Evolutionary conservation across 345 rosid species (phyloP).

Genomic region (Dimocarpus longan): DNA sequence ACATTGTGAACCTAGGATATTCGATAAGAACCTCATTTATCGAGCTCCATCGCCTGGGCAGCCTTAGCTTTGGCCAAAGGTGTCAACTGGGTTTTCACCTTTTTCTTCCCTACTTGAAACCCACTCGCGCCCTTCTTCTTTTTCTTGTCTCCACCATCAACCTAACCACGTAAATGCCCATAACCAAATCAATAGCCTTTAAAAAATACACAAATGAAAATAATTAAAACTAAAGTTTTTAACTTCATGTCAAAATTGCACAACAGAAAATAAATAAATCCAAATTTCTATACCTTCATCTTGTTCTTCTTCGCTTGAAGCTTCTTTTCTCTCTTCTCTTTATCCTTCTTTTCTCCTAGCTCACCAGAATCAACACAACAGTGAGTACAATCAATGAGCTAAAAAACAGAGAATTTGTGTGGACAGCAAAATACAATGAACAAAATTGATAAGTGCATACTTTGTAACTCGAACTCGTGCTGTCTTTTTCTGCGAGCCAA

Average conservation of each 20-base stretch:
- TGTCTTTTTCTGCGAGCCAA: slow-evolving; percentile 78
- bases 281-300: slow-evolving; percentile 66
- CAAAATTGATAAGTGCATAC: slow-evolving; percentile 31
- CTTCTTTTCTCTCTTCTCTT: slow-evolving; percentile 65
- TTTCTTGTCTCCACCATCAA: slow-evolving; percentile 72
- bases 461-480: slow-evolving; percentile 81
- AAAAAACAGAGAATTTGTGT: not conserved
- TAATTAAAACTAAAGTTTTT: not conserved
- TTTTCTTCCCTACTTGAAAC: slow-evolving; percentile 86
- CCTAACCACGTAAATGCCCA: slow-evolving; percentile 36
- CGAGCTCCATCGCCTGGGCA: slow-evolving; percentile 95
- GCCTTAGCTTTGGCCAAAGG: slow-evolving; percentile 84
- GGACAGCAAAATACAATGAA: not conserved
- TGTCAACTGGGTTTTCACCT: slow-evolving; percentile 78
- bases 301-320: slow-evolving; percentile 83
- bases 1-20: not conserved
- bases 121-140: slow-evolving; percentile 65
- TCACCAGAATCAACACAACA: slow-evolving; percentile 17
- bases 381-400: not conserved
- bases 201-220: not conserved
- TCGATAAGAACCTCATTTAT: slow-evolving; percentile 45
- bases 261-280: not conserved
- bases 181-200: not conserved
- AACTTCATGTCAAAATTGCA: not conserved
- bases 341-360: slow-evolving; percentile 78